Evolutionary conservation across 2,329 filamentous ascomycete species (phyloP), one percentile per base, ranked within the genome.

Genomic region (Scytalidium sp.): DNA sequence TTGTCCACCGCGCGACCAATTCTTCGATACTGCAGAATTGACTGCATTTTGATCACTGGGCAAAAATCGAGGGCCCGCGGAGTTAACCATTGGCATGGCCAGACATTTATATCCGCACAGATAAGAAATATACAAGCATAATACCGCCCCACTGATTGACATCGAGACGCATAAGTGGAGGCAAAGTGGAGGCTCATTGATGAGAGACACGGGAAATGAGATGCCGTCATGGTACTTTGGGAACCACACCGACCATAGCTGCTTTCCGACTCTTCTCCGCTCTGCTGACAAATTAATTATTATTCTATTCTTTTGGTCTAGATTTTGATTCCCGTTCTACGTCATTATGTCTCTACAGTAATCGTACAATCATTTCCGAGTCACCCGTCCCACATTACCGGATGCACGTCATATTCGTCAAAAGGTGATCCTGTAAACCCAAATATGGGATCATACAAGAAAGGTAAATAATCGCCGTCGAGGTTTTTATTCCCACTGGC

Each of bases 361-460:
- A n/a, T n/a, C n/a, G n/a, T n/a, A n/a, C n/a, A n/a, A n/a, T n/a
- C n/a, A n/a, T n/a, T n/a, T n/a, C n/a, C n/a, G n/a, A n/a, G n/a
- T n/a, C n/a, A n/a, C n/a, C n/a, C n/a, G n/a, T n/a, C n/a, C n/a
- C n/a, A n/a, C n/a, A n/a, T n/a, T n/a, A n/a, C 43, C 43, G 17
- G 19, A 45, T 45, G 11, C 15, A 50, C 25, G 20, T 47, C 45
- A 21, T 47, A 32, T 40, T 45, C 32, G 46, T 52, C 50, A 15
- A 52, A 52, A 44, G 40, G 44, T 13, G 50, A 39, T 36, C 50
- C 50, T 22, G 44, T 44, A 11, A 52, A 52, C 10, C 50, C 50
- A 36, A 52, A 52, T n/a, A 52, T 36, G 17, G 50, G 27, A 50
- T 52, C 50, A 17, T 47, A 46, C 1, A 32, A 32, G 11, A 44